phyloP scores from a whole-genome alignment of 2,329 filamentous ascomycete genomes.

The Diaporthe vaccinii region DNA sequence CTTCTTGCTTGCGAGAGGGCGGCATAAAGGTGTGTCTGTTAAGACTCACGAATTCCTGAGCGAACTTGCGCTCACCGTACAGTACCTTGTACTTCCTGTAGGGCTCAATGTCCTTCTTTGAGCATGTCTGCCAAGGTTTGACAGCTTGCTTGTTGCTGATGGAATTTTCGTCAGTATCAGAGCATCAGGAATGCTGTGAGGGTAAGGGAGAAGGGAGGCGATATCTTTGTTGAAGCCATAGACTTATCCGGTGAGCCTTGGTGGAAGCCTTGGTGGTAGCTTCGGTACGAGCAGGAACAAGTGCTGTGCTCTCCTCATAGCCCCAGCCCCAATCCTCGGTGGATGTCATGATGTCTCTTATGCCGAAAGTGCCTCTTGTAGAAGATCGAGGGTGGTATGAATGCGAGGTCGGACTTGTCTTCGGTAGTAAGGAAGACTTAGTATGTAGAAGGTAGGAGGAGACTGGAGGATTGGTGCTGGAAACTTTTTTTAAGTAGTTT shows the following conservation, averaged over 20 bases:
- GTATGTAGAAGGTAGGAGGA: not conserved
- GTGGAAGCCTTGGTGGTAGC: not conserved
- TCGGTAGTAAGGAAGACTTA: too few relatives aligned
- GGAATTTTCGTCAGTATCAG: not conserved
- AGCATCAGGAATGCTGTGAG: not conserved
- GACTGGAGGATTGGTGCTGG: not conserved
- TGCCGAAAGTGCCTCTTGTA: too few relatives aligned
- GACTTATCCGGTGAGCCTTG: not conserved
- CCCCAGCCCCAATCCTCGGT: too few relatives aligned
- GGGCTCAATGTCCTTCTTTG: not conserved
- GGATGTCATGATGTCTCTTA: too few relatives aligned
- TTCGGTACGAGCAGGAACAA: too few relatives aligned
- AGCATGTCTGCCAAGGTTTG: not conserved
- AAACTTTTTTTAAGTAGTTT: not conserved
- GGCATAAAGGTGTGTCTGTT: not conserved
- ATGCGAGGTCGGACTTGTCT: not conserved
- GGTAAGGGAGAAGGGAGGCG: too few relatives aligned
- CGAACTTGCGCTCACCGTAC: not conserved
- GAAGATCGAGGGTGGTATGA: too few relatives aligned
- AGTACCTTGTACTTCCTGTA: not conserved
- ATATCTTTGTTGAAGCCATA: not conserved
- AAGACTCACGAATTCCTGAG: not conserved
- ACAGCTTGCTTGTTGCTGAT: not conserved
- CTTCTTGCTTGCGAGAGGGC: not conserved
- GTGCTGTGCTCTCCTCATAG: too few relatives aligned